Evolutionary conservation across 768 basidiomycete species (phyloP), one percentile per base, ranked within the genome.

Genomic region (Termitomyces sp.): DNA sequence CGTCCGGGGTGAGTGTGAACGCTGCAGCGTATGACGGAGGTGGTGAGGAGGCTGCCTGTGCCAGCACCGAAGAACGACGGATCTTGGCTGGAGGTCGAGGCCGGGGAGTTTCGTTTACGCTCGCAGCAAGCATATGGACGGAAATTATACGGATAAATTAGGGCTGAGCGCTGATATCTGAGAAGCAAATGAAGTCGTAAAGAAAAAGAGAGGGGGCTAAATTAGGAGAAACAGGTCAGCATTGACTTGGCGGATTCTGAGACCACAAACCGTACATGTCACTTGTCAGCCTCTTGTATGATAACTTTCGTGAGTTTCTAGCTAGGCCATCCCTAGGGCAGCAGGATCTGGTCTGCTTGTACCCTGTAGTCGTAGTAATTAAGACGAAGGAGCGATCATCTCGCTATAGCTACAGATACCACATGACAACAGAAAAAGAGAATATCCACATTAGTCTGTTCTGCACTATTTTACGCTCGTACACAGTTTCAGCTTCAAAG

Each of bases 11-110:
- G 63, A 72, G 62, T 58, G 69, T 51, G 68, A 75, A 69, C 11
- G 77, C 71, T 23, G 75, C 74, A 40, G 73, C 79, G 68, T 89
- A 89, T 2, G 79, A 65, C 7, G 68, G 71, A 17, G 71, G 71
- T 32, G 71, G 70, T 32, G 70, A 67, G 14, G 74, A 70, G 52
- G 73, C 73, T 53, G 66, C 63, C 41, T 73, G 70, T 38, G 65
- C 58, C 46, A 72, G 48, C 1, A 75, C 73, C 31, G 72, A 68
- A 35, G 79, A 71, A 47, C 85, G 80, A 53, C 87, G 82, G 25
- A 77, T 69, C 73, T 84, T 84, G 4, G 87, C 88, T 40, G 89
- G 89, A 5, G 89, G 89, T 14, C 82, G 77, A 4, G 89, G 89
- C 46, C 88, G 82, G 17, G 86, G 83, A 14, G 85, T 85, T 40